Evolutionary conservation across 2,329 filamentous ascomycete species (phyloP).

Genomic region (Blastomyces percursus): DNA sequence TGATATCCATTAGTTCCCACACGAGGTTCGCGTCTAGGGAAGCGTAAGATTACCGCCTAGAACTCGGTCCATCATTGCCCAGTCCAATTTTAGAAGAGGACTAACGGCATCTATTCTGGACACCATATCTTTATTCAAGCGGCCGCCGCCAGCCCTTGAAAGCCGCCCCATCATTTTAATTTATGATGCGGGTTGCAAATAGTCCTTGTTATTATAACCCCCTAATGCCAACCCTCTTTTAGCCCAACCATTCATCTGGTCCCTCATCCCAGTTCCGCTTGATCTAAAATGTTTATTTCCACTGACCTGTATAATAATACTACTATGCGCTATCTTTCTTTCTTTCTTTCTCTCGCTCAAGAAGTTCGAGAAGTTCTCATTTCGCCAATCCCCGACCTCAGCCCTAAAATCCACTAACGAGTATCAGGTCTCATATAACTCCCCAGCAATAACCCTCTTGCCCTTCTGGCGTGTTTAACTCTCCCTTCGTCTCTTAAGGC

Average conservation of each 20-base stretch:
- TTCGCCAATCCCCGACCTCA: conserved; percentile 6
- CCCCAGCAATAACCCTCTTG: neutral
- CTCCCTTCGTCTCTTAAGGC: neutral
- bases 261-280: conserved; percentile 4
- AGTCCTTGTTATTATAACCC: conserved; percentile 1
- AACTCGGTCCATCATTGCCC: conserved; percentile 2
- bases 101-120: conserved; percentile 6
- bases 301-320: conserved; percentile 7
- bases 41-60: conserved; percentile 7
- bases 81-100: conserved; percentile 8
- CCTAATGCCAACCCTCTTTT: conserved; percentile 4
- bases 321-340: conserved; percentile 5
- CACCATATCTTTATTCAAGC: conserved; percentile 1
- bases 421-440: neutral
- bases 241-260: conserved; percentile 6
- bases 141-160: conserved; percentile 3
- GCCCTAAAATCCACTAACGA: conserved; percentile 3
- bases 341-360: neutral
- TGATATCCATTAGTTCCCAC: neutral
- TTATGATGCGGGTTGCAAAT: conserved; percentile 6
- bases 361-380: conserved; percentile 4
- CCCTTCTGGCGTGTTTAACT: neutral
- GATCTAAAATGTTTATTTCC: conserved; percentile 5
- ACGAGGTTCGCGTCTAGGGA: conserved; percentile 6
- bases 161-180: conserved; percentile 8